Base-by-base conservation (phyloP, 2,329 filamentous ascomycete species). In the Penicillium brasilianum region DNA sequence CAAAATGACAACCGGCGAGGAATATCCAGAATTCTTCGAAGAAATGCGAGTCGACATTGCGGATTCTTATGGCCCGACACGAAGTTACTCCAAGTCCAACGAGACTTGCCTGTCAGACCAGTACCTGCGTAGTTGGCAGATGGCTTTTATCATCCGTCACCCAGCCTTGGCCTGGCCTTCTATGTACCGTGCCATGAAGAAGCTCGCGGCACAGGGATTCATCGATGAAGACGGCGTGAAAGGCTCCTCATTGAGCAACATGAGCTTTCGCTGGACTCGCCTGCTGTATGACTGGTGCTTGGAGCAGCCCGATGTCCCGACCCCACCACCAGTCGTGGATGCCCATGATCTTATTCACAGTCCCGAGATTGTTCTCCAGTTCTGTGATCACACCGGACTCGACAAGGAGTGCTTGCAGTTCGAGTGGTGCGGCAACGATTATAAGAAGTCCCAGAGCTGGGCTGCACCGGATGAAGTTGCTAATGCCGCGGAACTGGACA, bases 141-240 rank as follows among this genome's bases (percentile, higher is more conserved):
- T 75, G 4, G 69, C 74, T 2, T 77, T 79, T 55, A 67, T 78
- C 28, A 76, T 80, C 57, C 70, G 78, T 1, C 76, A 80, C 58
- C 78, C 78, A 3, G 76, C 76, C 11, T 63, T 80, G 30, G 65
- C 72, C 10, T 79, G 77, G 46, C 73, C 77, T 5, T 80, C 78
- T 1, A 65, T 72, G 25, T 77, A 76, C 62, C 76, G 77, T 2
- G 67, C 72, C 2, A 67, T 72, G 60, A 13, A 53, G 13, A 68
- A 70, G 51, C 54, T 72, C 5, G 48, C 66, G 18, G 48, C 50
- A 0, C 49, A 32, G 2, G 65, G 69, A 11, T 46, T 60, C 11
- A 36, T 69, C 8, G 60, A 68, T 37, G 60, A 66, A 11, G 63
- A 68, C 28, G 63, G 63, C 1, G 16, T 68, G 0, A 55, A 44